A percentile compares a stretch with the other conserved stretches of the same genome.
Evolutionary conservation across 805 yeast genomes (phyloP).

Genomic region (Candida multigemmis): DNA sequence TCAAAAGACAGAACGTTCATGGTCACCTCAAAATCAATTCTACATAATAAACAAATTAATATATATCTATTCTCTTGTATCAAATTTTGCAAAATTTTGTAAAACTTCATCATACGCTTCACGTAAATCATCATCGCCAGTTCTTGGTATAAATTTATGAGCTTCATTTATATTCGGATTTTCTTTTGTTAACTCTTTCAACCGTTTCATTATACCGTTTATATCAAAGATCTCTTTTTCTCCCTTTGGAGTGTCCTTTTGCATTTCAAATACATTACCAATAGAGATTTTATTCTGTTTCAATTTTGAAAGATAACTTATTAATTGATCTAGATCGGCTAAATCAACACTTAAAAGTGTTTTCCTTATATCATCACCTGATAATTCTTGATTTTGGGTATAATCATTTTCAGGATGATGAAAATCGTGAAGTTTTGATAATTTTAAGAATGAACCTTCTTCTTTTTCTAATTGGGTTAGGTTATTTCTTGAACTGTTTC

Average conservation of each 20-base stretch:
- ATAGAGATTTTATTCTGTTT: slow-evolving; percentile 23
- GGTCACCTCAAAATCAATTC: too few relatives aligned
- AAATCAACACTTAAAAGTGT: slow-evolving; percentile 20
- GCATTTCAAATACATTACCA: slow-evolving; percentile 10
- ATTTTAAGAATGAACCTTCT: slow-evolving; percentile 33
- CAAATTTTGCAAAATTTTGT: slow-evolving; percentile 6
- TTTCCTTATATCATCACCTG: slow-evolving; percentile 31
- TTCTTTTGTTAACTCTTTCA: slow-evolving; percentile 4
- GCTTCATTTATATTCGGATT: background rate
- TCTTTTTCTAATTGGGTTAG: slow-evolving; percentile 26
- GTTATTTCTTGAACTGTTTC: slow-evolving; percentile 21
- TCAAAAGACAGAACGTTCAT: too few relatives aligned
- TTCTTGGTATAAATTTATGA: slow-evolving; percentile 2
- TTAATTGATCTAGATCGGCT: slow-evolving; percentile 23
- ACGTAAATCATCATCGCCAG: slow-evolving; percentile 6
- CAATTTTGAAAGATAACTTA: slow-evolving; percentile 19
- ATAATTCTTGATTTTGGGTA: slow-evolving; percentile 7
- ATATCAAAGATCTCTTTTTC: slow-evolving; percentile 6
- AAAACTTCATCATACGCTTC: slow-evolving; percentile 15
- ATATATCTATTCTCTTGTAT: background rate
- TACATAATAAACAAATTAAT: too few relatives aligned
- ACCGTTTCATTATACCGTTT: slow-evolving; percentile 9
- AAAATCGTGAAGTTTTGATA: slow-evolving; percentile 18
- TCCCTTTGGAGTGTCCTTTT: slow-evolving; percentile 3
- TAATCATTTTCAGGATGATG: slow-evolving; percentile 4